Evolutionary conservation across 108 stramenopile genomes (phyloP), one percentile per base, ranked within the genome.

Genomic region (Discostella pseudostelligera): DNA sequence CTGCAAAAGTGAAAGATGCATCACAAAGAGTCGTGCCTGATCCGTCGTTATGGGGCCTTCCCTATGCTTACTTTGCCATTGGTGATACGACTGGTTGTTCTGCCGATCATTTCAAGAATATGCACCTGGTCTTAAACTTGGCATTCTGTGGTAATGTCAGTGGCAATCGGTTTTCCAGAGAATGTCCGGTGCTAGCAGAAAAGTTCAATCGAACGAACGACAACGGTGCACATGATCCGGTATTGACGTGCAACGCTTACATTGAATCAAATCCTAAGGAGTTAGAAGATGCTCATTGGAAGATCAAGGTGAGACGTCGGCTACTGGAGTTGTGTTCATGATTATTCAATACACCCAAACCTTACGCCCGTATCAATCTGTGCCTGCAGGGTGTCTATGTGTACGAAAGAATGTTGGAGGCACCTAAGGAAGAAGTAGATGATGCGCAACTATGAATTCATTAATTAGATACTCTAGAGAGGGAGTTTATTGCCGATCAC

Each of bases 61-160:
- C 95, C 0, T 96, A 96, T 74, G 95, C 81, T 0, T 84, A 87
- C 61, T 96, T 90, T 70, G 86, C 92, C 13, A 76, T 96, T 40
- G 92, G 91, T 13, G 83, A 87, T 45, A 76, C 37, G 20, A 93
- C 89, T 17, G 85, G 87, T 66, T 93, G 91, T 65, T 69, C 74
- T 0, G 72, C 84, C 1, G 69, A 71, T 25, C 90, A 93, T 59
- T 96, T 96, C 61, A 79, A 81, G 51, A 83, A 96, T 42, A 93
- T 96, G 92, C 80, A 82, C 7, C 63, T 96, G 24, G 88, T 96
- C 6, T 87, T 96, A 74, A 93, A 96, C 68, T 68, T 87, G 5
- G 95, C 95, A 10, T 87, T 93, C 59, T 96, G 95, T 65, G 95
- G 95, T 8, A 83, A 63, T 22, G 95, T 96, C 0, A 83, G 87